Base-by-base conservation (phyloP, 768 basidiomycete species). In the Russula ochroleuca region DNA sequence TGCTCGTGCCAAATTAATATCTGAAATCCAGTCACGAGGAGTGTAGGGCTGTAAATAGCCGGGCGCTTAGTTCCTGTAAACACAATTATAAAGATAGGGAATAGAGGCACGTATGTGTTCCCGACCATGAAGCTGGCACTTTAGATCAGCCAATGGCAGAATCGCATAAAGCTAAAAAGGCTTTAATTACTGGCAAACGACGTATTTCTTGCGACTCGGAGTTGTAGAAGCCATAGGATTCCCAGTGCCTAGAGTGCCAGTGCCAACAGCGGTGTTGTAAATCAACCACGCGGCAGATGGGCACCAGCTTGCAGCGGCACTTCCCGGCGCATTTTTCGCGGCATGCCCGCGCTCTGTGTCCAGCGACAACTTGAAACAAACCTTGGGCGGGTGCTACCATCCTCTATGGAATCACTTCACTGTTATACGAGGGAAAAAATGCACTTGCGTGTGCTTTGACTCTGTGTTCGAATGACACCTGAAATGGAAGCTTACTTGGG, bases 161-260 rank as follows among this genome's bases (percentile, higher is more conserved):
- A 51, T 1, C 7, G 47, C 15, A 2, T 8, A 23, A 1, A 19
- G 35, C 11, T 43, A 23, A 21, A 13, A 35, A 17, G 15, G 31
- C 19, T 28, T 31, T 21, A 60, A 58, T 64, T 13, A 66, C 62
- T 66, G 63, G 65, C 65, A 66, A 13, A 66, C 57, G 23, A 66
- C 57, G 9, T 45, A 53, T 55, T 59, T 66, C 13, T 25, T 13
- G 15, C n/a, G 31, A 41, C 8, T 15, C 1, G 37, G 21, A 6
- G 35, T 8, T 1, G 35, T 6, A 5, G 53, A 37, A 21, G 37
- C 48, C 62, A 59, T 56, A 0, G 1, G 3, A 0, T n/a, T 31
- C 2, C 11, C 23, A 23, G 48, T n/a, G n/a, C n/a, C n/a, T n/a
- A n/a, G n/a, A n/a, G n/a, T 43, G n/a, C 23, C 15, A 37, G 28